Conservation (phyloP, 345 rosid species). For the Reutealis trisperma region DNA sequence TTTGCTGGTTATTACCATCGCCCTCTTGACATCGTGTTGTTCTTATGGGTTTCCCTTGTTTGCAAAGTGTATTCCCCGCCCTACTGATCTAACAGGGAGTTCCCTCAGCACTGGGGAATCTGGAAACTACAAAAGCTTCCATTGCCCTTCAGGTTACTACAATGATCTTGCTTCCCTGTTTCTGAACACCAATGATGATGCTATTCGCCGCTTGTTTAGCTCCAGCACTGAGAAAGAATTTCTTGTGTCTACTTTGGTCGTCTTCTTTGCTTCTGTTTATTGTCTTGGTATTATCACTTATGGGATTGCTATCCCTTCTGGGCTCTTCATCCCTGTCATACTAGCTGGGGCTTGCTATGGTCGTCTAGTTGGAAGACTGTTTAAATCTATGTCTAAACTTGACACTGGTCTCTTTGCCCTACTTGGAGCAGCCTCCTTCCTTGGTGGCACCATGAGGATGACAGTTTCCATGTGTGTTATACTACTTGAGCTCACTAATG, state of each 20-base stretch:
- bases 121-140: conserved; percentile 74
- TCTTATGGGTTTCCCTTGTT: conserved; percentile 85
- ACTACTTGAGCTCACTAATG: conserved; percentile 80
- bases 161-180: conserved; percentile 86
- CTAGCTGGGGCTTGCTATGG: conserved; percentile 90
- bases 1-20: conserved; percentile 57
- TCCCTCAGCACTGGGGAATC: conserved; percentile 71
- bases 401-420: conserved; percentile 75
- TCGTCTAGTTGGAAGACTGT: conserved; percentile 66
- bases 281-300: conserved; percentile 80
- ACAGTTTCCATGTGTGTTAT: conserved; percentile 84
- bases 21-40: conserved; percentile 74
- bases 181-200: conserved; percentile 83
- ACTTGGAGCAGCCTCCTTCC: conserved; percentile 91
- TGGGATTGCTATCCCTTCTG: conserved; percentile 83
- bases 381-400: conserved; percentile 54
- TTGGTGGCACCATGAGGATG: conserved; percentile 97
- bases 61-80: conserved; percentile 66
- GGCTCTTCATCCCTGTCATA: conserved; percentile 91
- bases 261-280: conserved; percentile 62
- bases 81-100: conserved; percentile 43
- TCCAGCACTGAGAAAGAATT: conserved; percentile 56
- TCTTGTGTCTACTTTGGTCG: conserved; percentile 56
- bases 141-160: conserved; percentile 70
- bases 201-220: conserved; percentile 69